Evolutionary conservation across 2,329 filamentous ascomycete genomes (phyloP).

Genomic region (Cladophialophora exuberans): DNA sequence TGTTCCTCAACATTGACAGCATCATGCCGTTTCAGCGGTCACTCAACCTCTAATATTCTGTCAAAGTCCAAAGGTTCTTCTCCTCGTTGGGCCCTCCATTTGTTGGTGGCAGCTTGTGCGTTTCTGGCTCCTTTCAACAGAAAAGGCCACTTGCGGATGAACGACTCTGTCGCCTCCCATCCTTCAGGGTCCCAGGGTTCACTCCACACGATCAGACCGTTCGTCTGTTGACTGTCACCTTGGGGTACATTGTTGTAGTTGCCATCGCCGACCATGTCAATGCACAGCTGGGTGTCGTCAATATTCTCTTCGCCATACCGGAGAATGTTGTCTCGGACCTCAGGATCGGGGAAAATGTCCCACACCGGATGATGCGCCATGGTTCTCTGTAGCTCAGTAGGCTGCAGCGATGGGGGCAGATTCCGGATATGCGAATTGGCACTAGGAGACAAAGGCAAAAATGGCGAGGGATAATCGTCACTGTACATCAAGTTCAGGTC

Average conservation of each 20-base stretch:
- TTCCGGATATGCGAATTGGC: slow-evolving; percentile 23
- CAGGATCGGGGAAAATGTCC: slow-evolving; percentile 43
- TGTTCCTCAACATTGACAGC: too few species aligned
- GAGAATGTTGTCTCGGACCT: slow-evolving; percentile 47
- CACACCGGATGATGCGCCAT: slow-evolving; percentile 48
- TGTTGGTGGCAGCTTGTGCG: slow-evolving; percentile 24
- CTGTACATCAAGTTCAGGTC: slow-evolving; percentile 27
- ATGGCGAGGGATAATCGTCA: slow-evolving; percentile 32
- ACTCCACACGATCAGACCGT: slow-evolving; percentile 54
- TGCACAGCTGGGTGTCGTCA: slow-evolving; percentile 43
- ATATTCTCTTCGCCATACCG: slow-evolving; percentile 36
- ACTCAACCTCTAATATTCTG: slow-evolving; percentile 19
- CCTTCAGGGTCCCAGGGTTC: slow-evolving; percentile 48
- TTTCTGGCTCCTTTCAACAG: slow-evolving; percentile 18
- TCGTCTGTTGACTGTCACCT: slow-evolving; percentile 24
- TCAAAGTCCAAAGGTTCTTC: slow-evolving; percentile 25
- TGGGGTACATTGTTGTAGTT: background rate
- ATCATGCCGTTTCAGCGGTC: too few species aligned
- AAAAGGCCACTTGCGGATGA: slow-evolving; percentile 50
- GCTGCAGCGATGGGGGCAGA: slow-evolving; percentile 39
- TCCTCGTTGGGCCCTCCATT: slow-evolving; percentile 25
- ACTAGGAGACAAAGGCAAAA: slow-evolving; percentile 22
- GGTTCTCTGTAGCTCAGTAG: slow-evolving; percentile 44
- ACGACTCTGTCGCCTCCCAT: slow-evolving; percentile 54
- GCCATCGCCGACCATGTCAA: slow-evolving; percentile 41